Evolutionary conservation across 805 yeast genomes (phyloP).

Genomic region (Candida orba): DNA sequence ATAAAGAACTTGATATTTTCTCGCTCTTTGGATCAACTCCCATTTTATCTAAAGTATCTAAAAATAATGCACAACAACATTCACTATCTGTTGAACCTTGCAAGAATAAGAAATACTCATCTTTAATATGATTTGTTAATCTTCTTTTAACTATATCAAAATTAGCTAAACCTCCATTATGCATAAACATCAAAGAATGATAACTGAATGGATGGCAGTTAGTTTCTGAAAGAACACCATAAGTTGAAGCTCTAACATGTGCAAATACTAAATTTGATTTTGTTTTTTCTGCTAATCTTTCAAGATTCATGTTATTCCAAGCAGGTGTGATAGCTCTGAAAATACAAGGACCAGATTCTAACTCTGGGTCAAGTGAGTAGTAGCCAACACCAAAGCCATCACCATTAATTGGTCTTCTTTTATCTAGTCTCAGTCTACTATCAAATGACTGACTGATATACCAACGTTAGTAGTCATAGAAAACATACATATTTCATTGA

Average conservation of each 20-base stretch:
- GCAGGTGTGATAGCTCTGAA: constrained; percentile 97
- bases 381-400: constrained; percentile 98
- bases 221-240: constrained; percentile 89
- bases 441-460: constrained; percentile 70
- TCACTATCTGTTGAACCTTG: constrained; percentile 97
- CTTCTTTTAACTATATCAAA: constrained; percentile 68
- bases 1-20: constrained; percentile 43
- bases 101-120: constrained; percentile 68
- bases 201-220: constrained; percentile 95
- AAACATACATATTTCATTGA: too few relatives aligned
- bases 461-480: background rate
- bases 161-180: constrained; percentile 83
- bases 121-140: constrained; percentile 65
- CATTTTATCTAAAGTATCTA: constrained; percentile 67
- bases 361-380: constrained; percentile 55
- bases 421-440: constrained; percentile 78
- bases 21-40: constrained; percentile 64
- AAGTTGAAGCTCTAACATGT: constrained; percentile 93
- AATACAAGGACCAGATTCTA: constrained; percentile 75
- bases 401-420: constrained; percentile 89
- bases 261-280: constrained; percentile 81
- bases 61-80: constrained; percentile 83
- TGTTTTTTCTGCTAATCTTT: constrained; percentile 81
- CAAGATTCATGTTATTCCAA: constrained; percentile 92
- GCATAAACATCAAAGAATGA: constrained; percentile 91